A percentile compares a stretch with the other conserved stretches of the same genome.
Conservation (phyloP, 345 rosid species). For the Sonneratia caseolaris region DNA sequence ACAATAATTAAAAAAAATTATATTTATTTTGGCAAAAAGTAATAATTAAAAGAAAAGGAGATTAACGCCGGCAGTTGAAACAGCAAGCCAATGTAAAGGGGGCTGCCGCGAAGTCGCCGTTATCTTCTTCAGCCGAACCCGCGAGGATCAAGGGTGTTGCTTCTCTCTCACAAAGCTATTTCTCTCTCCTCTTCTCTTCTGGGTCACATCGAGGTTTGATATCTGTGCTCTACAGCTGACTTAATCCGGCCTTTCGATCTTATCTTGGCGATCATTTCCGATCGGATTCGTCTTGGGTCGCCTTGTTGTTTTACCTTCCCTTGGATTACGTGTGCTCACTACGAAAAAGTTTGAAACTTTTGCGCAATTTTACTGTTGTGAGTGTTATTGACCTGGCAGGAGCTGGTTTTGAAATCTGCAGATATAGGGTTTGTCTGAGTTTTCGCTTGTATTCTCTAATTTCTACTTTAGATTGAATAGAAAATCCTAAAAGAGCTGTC, state of each 20-base stretch:
- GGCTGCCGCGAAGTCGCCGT: slow-evolving; percentile 2
- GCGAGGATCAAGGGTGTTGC: background rate
- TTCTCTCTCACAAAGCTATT: slow-evolving; percentile 10
- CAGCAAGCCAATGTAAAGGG: background rate
- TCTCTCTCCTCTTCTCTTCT: background rate
- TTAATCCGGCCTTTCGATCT: background rate
- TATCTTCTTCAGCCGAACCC: slow-evolving; percentile 4
- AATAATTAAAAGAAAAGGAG: background rate
- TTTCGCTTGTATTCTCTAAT: background rate
- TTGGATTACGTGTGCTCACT: background rate
- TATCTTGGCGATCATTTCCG: background rate
- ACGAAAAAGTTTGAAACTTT: background rate
- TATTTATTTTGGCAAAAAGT: background rate
- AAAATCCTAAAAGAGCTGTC: background rate
- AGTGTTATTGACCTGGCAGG: background rate
- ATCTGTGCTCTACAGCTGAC: background rate
- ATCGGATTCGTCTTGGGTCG: background rate
- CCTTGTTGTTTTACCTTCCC: background rate
- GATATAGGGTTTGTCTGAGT: background rate
- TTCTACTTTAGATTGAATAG: background rate
- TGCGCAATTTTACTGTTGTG: background rate
- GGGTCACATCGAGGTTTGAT: slow-evolving; percentile 2
- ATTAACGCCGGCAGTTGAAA: background rate
- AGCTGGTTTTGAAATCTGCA: background rate
- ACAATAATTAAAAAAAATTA: no score